phyloP scores from a whole-genome alignment of 768 basidiomycete genomes.

The Cystobasidiopsis lactophilus region DNA sequence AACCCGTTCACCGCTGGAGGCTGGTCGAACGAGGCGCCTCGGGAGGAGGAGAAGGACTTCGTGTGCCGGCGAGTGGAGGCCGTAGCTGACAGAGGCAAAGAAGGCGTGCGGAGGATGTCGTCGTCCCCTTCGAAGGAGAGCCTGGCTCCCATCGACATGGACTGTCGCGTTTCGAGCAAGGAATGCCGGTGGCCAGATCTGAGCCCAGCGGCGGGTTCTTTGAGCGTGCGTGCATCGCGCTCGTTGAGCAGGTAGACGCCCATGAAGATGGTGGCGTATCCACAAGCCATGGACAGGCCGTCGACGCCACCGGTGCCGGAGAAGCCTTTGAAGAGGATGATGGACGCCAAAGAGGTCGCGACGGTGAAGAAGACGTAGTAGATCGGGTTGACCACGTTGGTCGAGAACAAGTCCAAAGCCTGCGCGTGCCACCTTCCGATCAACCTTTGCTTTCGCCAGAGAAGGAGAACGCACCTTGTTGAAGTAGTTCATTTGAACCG shows the following conservation, averaged over 20 bases:
- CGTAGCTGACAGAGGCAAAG: too few species aligned
- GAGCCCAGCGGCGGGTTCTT: background rate
- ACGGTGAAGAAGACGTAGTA: slow-evolving; percentile 95
- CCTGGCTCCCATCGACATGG: background rate
- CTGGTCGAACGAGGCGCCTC: too few species aligned
- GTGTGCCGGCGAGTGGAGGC: too few species aligned
- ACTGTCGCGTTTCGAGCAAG: background rate
- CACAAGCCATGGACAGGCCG: slow-evolving; percentile 65
- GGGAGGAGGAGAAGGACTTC: too few species aligned
- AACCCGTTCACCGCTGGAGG: too few species aligned
- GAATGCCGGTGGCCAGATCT: background rate
- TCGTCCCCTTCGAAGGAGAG: background rate
- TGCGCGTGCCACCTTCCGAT: background rate
- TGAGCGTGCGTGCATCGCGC: background rate
- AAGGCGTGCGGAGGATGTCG: too few species aligned
- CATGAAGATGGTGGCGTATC: slow-evolving; percentile 80
- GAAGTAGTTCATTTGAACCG: slow-evolving; percentile 74
- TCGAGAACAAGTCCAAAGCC: slow-evolving; percentile 84
- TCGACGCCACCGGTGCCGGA: slow-evolving; percentile 65
- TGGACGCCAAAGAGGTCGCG: slow-evolving; percentile 73
- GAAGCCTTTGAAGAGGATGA: slow-evolving; percentile 93
- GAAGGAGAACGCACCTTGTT: slow-evolving; percentile 43
- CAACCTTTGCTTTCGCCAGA: too few species aligned
- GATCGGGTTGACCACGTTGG: slow-evolving; percentile 97
- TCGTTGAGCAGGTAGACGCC: slow-evolving; percentile 68